Evolutionary conservation across 805 yeast species (phyloP).

Genomic region (Kluyveromyces wickerhamii): DNA sequence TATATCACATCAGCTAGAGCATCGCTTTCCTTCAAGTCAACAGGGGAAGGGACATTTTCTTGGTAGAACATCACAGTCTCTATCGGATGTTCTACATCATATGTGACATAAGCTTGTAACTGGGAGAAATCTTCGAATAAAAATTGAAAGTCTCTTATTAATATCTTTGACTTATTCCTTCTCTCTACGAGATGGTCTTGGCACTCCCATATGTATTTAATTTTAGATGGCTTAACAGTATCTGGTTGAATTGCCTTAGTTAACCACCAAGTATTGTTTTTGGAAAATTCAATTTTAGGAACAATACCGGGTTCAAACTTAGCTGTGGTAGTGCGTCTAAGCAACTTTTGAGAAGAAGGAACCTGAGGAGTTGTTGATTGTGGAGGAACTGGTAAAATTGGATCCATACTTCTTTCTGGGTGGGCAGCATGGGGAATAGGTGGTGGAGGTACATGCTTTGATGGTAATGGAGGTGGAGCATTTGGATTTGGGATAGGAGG

Average conservation of each 20-base stretch:
- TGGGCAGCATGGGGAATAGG: background rate
- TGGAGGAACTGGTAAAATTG: conserved; percentile 3
- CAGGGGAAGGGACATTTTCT: conserved; percentile 11
- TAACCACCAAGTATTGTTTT: conserved; percentile 59
- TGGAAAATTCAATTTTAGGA: conserved; percentile 23
- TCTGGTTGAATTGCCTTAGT: conserved; percentile 47
- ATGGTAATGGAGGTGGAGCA: background rate
- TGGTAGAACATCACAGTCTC: conserved; percentile 35
- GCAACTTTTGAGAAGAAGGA: conserved; percentile 4
- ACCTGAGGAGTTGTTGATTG: conserved; percentile 12
- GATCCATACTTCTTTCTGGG: background rate
- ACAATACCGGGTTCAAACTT: conserved; percentile 8
- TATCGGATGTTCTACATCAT: conserved; percentile 46
- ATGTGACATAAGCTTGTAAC: conserved; percentile 49
- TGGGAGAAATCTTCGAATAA: conserved; percentile 69
- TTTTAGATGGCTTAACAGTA: conserved; percentile 11
- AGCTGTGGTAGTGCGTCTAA: conserved; percentile 12
- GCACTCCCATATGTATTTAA: conserved; percentile 44
- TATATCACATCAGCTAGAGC: background rate
- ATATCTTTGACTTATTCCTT: conserved; percentile 43
- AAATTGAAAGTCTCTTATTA: conserved; percentile 59
- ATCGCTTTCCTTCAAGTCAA: background rate
- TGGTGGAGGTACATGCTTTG: conserved; percentile 11
- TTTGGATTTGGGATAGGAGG: background rate
- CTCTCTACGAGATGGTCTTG: conserved; percentile 50